A percentile compares a stretch with the other conserved stretches of the same genome.
Evolutionary conservation across 1,284 basidiomycete species (phyloP).

Genomic region (Ustilago hordei): DNA sequence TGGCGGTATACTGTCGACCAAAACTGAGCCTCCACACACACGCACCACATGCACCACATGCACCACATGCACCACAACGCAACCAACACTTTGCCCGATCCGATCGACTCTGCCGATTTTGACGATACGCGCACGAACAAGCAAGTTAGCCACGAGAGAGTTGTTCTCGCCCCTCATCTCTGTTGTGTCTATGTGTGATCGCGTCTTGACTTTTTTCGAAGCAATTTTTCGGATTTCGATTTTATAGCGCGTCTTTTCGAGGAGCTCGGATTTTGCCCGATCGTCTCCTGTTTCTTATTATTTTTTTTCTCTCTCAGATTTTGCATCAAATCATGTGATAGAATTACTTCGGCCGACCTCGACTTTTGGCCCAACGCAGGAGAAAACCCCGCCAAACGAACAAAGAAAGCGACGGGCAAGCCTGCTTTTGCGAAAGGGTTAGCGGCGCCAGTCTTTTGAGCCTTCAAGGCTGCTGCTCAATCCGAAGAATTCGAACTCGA

Average conservation of each 20-base stretch:
- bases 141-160: too few species aligned
- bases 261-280: background rate
- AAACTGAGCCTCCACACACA: too few species aligned
- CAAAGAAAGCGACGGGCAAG: constrained; percentile 8
- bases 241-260: background rate
- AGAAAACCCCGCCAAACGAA: background rate
- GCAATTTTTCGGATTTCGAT: background rate
- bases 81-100: too few species aligned
- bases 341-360: background rate
- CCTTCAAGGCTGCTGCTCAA: background rate
- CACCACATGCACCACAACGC: too few species aligned
- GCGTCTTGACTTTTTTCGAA: background rate
- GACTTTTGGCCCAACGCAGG: background rate
- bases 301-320: background rate
- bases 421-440: background rate
- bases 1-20: too few species aligned
- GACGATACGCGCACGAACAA: constrained; percentile 14
- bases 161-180: constrained; percentile 3
- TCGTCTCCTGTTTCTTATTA: background rate
- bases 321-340: background rate
- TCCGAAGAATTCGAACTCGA: background rate
- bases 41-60: too few species aligned
- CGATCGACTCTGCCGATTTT: too few species aligned
- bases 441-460: constrained; percentile 13
- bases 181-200: constrained; percentile 4